Conservation (phyloP, 805 yeast species). For the Martiniozyma abietophila region DNA sequence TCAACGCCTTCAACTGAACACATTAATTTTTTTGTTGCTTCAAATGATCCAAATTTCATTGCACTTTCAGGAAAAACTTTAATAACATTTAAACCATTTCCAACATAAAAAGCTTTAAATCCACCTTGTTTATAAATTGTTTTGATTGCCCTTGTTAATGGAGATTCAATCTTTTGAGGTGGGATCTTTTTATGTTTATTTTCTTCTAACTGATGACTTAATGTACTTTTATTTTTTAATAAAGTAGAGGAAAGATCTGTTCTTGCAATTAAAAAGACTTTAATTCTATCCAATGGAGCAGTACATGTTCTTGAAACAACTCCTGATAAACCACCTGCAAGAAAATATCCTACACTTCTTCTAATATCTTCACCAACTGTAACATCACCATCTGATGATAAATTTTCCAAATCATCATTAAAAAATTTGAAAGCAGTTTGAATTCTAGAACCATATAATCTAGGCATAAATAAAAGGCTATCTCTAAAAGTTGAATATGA, state of each 20-base stretch:
- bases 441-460: conserved; percentile 65
- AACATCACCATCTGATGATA: conserved; percentile 89
- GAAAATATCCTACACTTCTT: conserved; percentile 80
- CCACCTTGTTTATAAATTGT: conserved; percentile 88
- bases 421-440: conserved; percentile 76
- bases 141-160: conserved; percentile 70
- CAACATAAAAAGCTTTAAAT: conserved; percentile 78
- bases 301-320: conserved; percentile 94
- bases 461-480: conserved; percentile 73
- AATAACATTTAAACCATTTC: conserved; percentile 86
- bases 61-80: conserved; percentile 97
- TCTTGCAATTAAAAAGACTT: conserved; percentile 88
- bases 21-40: conserved; percentile 67
- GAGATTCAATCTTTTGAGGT: conserved; percentile 50
- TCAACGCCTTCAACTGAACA: conserved; percentile 68
- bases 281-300: conserved; percentile 93
- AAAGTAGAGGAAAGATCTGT: conserved; percentile 70
- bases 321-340: conserved; percentile 94
- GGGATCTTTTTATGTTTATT: conserved; percentile 33
- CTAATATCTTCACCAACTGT: conserved; percentile 69
- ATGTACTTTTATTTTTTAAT: conserved; percentile 43
- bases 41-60: conserved; percentile 94
- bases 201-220: conserved; percentile 24
- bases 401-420: conserved; percentile 64
- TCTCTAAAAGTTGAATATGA: conserved; percentile 83